Evolutionary conservation across 768 basidiomycete genomes (phyloP).

Genomic region (Russula sp.): DNA sequence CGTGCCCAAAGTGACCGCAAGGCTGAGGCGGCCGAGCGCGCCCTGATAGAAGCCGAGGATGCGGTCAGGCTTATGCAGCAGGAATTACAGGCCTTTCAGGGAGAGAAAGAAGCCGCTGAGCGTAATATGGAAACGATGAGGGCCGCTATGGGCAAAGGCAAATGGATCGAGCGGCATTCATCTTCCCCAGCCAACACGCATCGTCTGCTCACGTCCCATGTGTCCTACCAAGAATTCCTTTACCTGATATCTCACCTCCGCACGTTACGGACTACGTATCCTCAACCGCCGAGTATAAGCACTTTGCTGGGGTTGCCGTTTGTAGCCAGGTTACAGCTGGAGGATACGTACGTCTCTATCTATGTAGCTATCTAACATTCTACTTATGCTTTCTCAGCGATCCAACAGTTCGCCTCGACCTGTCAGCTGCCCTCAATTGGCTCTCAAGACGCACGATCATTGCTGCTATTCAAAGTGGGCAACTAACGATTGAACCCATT

Average conservation of each 20-base stretch:
- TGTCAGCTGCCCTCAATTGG: slow-evolving; percentile 93
- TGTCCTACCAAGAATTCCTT: slow-evolving; percentile 75
- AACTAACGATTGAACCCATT: slow-evolving; percentile 84
- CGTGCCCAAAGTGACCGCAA: slow-evolving; percentile 66
- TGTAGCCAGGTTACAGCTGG: slow-evolving; percentile 60
- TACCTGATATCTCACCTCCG: slow-evolving; percentile 74
- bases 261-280: slow-evolving; percentile 52
- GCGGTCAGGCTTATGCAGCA: slow-evolving; percentile 77
- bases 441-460: slow-evolving; percentile 80
- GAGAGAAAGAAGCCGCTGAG: slow-evolving; percentile 59
- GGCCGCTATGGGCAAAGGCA: slow-evolving; percentile 56
- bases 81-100: slow-evolving; percentile 70
- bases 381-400: slow-evolving; percentile 46
- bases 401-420: slow-evolving; percentile 84
- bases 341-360: slow-evolving; percentile 75
- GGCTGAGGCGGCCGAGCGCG: slow-evolving; percentile 66
- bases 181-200: slow-evolving; percentile 24
- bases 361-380: slow-evolving; percentile 13
- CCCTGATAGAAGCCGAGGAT: slow-evolving; percentile 78
- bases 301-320: slow-evolving; percentile 75
- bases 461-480: slow-evolving; percentile 78
- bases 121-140: slow-evolving; percentile 43
- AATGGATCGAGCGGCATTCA: slow-evolving; percentile 47
- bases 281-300: slow-evolving; percentile 57
- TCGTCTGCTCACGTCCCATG: slow-evolving; percentile 57